Conservation (phyloP, 2,329 filamentous ascomycete genomes). For the Monosporascus sp. region DNA sequence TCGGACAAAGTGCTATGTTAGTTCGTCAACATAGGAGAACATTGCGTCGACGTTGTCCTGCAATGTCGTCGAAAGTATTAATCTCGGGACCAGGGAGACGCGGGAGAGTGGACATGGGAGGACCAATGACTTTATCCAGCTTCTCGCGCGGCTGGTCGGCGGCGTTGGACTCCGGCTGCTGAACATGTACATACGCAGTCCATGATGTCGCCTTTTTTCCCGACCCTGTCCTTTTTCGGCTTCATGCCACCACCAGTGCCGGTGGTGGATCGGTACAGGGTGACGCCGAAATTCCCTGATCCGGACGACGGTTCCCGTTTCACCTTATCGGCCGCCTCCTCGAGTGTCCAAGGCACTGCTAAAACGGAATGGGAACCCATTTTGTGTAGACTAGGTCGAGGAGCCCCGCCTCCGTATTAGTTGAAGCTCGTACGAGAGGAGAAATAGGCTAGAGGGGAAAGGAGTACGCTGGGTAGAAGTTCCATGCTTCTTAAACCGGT, state of each 20-base stretch:
- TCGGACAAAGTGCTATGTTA: constrained; percentile 10
- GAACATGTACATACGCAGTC: constrained; percentile 10
- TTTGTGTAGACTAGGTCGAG: constrained; percentile 21
- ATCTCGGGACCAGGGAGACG: too few relatives aligned
- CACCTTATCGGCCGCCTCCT: constrained; percentile 15
- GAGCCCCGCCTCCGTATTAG: background rate
- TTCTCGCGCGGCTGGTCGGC: constrained; percentile 32
- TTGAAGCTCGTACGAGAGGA: background rate
- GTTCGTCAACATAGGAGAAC: constrained; percentile 19
- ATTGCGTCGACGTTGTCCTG: constrained; percentile 23
- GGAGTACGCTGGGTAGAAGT: background rate
- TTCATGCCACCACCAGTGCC: constrained; percentile 12
- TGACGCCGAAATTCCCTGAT: constrained; percentile 21
- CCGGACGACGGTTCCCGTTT: constrained; percentile 13
- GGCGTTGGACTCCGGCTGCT: background rate
- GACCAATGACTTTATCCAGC: constrained; percentile 52
- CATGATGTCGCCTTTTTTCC: constrained; percentile 13
- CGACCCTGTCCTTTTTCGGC: constrained; percentile 13
- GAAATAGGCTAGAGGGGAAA: background rate
- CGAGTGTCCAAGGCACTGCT: constrained; percentile 32
- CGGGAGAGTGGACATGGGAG: constrained; percentile 48
- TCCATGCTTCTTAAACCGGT: too few relatives aligned
- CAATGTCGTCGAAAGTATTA: constrained; percentile 8
- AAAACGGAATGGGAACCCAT: constrained; percentile 26
- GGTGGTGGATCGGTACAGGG: constrained; percentile 18